Base-by-base conservation (phyloP, 192 early-diverging fungal genomes). In the Backusella macrospora region DNA sequence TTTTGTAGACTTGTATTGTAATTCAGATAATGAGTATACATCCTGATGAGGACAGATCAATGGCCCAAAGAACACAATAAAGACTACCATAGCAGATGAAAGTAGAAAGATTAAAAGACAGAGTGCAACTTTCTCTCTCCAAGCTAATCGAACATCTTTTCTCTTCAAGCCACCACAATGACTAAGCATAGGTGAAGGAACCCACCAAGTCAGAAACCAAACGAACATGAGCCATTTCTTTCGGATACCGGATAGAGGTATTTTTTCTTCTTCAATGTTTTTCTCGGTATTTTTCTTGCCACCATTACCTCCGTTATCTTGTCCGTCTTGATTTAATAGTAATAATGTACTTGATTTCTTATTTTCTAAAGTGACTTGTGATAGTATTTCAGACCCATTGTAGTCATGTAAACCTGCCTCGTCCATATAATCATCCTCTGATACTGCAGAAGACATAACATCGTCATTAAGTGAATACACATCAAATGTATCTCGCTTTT, bases 111-210 rank as follows among this genome's bases (percentile, higher is more conserved):
- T 95, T 68, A 98, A 81, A 76, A 93, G 73, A 73, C 95, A 96
- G 15, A 99, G 87, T 1, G 98, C 92, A 9, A 97, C 89, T 82
- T 99, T 98, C 82, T 99, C 98, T 68, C 98, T 89, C 98, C 98
- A 99, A 16, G 98, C 98, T 80, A 94, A 86, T 34, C 90, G 93
- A 65, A 95, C 85, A 73, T 95, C 93, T 34, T 82, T 86, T 62
- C 89, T 86, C 77, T 89, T 86, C 88, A 96, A 93, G 47, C 92
- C 86, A 34, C 93, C 94, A 77, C 92, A 92, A 73, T 79, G 87
- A n/a, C 55, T 75, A 52, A 99, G 74, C 15, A 81, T 85, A n/a
- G 74, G 76, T 34, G 87, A 87, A 21, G 97, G 97, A 44, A 99
- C 83, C 91, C 88, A 92, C 91, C 91, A 94, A 12, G 89, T 95